Evolutionary conservation across 495 filamentous ascomycete genomes (phyloP).

Genomic region (Aspergillus hancockii): DNA sequence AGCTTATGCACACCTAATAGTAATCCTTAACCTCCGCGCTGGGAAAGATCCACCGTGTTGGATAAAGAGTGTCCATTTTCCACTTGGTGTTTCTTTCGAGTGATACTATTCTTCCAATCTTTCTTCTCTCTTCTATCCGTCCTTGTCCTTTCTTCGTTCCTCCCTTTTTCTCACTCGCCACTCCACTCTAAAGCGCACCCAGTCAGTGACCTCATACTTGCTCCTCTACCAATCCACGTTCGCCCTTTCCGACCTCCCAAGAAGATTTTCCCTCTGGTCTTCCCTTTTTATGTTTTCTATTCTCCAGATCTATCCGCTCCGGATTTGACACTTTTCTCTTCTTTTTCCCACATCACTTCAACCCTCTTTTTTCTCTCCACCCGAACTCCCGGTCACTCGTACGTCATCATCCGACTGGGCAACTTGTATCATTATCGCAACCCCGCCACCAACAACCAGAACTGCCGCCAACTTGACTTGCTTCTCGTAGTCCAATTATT

Average conservation of each 20-base stretch:
- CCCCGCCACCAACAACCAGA: conserved; percentile 14
- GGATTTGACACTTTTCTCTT: background rate
- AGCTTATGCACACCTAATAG: conserved; percentile 9
- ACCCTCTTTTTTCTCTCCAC: conserved; percentile 5
- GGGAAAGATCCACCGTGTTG: conserved; percentile 16
- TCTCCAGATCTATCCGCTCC: conserved; percentile 1
- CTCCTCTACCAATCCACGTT: conserved; percentile 13
- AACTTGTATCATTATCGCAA: conserved; percentile 18
- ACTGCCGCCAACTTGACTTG: conserved; percentile 20
- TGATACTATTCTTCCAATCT: conserved; percentile 5
- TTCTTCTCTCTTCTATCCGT: conserved; percentile 9
- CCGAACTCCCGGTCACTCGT: conserved; percentile 21
- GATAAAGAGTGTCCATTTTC: conserved; percentile 19
- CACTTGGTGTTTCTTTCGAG: conserved; percentile 1
- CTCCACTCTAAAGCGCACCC: conserved; percentile 14
- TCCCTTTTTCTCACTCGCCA: conserved; percentile 5
- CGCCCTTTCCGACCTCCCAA: conserved; percentile 10
- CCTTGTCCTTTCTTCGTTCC: conserved; percentile 1
- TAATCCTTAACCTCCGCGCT: conserved; percentile 6
- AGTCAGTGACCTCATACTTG: conserved; percentile 26
- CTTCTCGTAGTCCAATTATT: conserved; percentile 18
- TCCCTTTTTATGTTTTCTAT: conserved; percentile 3
- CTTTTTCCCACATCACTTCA: too few species aligned
- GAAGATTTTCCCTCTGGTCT: conserved; percentile 9
- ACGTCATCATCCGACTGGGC: conserved; percentile 36